A percentile compares a stretch with the other conserved stretches of the same genome.
phyloP scores from a whole-genome alignment of 2,329 filamentous ascomycete genomes.

The Xylaria sp. region DNA sequence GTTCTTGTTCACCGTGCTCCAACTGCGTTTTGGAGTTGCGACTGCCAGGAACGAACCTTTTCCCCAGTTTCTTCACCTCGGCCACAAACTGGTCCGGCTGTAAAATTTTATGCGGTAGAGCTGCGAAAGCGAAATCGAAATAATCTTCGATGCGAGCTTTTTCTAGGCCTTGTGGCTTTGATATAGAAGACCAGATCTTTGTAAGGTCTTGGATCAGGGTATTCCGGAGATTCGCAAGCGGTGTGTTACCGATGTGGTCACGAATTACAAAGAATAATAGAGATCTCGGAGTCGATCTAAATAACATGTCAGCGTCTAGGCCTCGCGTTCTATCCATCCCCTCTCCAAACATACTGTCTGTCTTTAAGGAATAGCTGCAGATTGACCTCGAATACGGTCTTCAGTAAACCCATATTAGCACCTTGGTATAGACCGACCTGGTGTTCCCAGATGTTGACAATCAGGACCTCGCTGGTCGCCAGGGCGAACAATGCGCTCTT shows the following conservation, averaged over 20 bases:
- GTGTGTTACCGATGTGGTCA: constrained; percentile 93
- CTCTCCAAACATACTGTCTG: constrained; percentile 74
- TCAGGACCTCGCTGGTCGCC: constrained; percentile 96
- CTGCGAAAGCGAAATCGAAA: constrained; percentile 97
- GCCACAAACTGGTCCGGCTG: constrained; percentile 90
- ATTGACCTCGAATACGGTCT: constrained; percentile 99
- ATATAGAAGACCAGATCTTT: constrained; percentile 92
- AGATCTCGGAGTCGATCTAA: constrained; percentile 84
- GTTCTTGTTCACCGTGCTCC: constrained; percentile 74
- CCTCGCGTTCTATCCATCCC: not conserved
- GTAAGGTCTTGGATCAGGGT: constrained; percentile 91
- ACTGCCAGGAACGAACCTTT: constrained; percentile 84
- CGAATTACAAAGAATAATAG: constrained; percentile 98
- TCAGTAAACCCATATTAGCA: constrained; percentile 97
- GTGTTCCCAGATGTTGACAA: constrained; percentile 99
- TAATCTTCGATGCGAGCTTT: constrained; percentile 93
- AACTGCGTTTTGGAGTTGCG: constrained; percentile 72
- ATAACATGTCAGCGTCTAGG: constrained; percentile 35
- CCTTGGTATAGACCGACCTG: constrained; percentile 98
- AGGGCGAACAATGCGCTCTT: constrained; percentile 98
- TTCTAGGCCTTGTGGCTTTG: constrained; percentile 90
- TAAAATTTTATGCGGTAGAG: constrained; percentile 94
- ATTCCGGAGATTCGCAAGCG: constrained; percentile 87
- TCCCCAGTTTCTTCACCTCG: constrained; percentile 82
- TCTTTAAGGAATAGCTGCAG: constrained; percentile 96